Evolutionary conservation across 176 grass and related monocot species (phyloP), one percentile per base, ranked within the genome.

Genomic region (Thalia dealbata): DNA sequence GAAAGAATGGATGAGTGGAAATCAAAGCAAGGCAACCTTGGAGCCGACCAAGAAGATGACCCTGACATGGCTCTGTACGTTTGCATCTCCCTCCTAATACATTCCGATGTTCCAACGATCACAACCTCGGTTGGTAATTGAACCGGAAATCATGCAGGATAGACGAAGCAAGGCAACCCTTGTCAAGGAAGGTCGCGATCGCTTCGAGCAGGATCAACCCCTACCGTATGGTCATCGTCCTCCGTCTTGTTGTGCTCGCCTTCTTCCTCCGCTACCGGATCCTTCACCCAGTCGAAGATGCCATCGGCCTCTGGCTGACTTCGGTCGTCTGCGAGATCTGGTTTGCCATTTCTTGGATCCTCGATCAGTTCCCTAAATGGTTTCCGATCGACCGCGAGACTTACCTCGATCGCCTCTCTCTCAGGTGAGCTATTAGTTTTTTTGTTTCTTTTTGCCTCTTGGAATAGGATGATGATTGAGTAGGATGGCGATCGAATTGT

Each of bases 311-410:
- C 25, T 73, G 71, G 71, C 15, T 73, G 2, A 73, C 71, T 0
- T 73, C 71, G 13, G 29, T 73, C 30, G 8, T 73, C 54, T 73
- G 71, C 13, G 71, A 73, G 71, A 73, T 73, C 6, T 73, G 71
- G 71, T 73, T 73, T 38, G 71, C 71, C 16, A 19, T 73, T 9
- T 73, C 71, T 15, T 99, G 95, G 95, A 93, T 99, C 67, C 95
- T 99, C 22, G 95, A 99, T 73, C 95, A 99, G 78, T 99, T 99
- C 83, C 95, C 95, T 64, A 99, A 99, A 78, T 99, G 95, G 95
- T 93, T 84, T 69, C 95, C 95, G 19, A 99, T 99, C 66, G 90
- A 99, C 63, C 81, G 95, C 0, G 95, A 99, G 84, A 99, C 95
- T 21, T 99, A 99, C 83, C 90, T 99, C 44, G 95, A 93, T 77